phyloP scores from a whole-genome alignment of 169 alveolate genomes.

The Plasmodium reichenowi region DNA sequence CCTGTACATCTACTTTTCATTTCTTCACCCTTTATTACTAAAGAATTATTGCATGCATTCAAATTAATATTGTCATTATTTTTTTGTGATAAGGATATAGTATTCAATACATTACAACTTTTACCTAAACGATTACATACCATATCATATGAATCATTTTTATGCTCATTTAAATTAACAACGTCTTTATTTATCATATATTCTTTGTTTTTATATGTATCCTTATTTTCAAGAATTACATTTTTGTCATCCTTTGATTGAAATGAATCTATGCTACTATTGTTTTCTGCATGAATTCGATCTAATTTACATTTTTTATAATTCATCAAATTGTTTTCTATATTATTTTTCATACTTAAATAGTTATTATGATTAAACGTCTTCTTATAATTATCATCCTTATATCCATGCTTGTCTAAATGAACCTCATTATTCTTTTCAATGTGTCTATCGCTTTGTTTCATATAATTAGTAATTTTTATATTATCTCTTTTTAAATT shows the following conservation, averaged over 20 bases:
- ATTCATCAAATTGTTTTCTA: conserved; percentile 43
- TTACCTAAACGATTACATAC: too few species aligned
- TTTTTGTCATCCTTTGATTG: not conserved
- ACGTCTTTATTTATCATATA: too few species aligned
- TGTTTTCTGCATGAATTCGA: conserved; percentile 8
- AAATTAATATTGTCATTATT: not conserved
- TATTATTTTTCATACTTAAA: conserved; percentile 42
- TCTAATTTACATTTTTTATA: conserved; percentile 43
- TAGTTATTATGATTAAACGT: conserved; percentile 13
- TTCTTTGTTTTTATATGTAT: too few species aligned
- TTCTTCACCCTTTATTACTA: too few species aligned
- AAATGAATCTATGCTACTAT: conserved; percentile 5
- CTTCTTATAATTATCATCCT: not conserved
- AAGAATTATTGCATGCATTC: too few species aligned
- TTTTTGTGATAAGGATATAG: not conserved
- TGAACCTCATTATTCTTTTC: not conserved
- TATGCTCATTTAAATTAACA: not conserved
- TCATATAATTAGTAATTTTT: too few species aligned
- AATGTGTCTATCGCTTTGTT: too few species aligned
- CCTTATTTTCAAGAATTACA: not conserved
- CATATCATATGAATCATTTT: not conserved
- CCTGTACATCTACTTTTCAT: not conserved
- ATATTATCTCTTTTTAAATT: too few species aligned
- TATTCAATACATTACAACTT: not conserved
- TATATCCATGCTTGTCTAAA: not conserved